A percentile compares a stretch with the other conserved stretches of the same genome.
Evolutionary conservation across 208 protist species (phyloP).

Genomic region (Wallacemonas sp.): DNA sequence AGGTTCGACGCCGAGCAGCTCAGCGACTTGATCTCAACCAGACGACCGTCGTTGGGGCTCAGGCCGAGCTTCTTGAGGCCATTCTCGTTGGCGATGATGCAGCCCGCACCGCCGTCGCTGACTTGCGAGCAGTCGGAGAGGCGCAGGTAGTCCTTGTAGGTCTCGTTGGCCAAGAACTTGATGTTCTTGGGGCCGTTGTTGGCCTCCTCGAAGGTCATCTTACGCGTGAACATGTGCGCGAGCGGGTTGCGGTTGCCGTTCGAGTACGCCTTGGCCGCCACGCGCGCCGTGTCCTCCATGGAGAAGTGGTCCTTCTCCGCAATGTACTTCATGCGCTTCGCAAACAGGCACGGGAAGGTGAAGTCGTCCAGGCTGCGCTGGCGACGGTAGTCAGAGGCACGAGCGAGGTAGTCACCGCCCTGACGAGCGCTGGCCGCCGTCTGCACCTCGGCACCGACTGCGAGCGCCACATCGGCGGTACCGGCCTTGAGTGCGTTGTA

Average conservation of each 20-base stretch:
- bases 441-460: constrained; percentile 89
- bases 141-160: constrained; percentile 82
- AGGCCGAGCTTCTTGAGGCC: constrained; percentile 84
- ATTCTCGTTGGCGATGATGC: constrained; percentile 80
- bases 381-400: constrained; percentile 81
- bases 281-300: constrained; percentile 83
- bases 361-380: constrained; percentile 92
- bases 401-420: constrained; percentile 90
- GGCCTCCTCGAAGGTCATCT: constrained; percentile 73
- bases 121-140: constrained; percentile 91
- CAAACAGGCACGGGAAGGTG: constrained; percentile 92
- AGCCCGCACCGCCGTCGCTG: constrained; percentile 84
- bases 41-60: constrained; percentile 46
- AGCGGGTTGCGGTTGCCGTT: constrained; percentile 90
- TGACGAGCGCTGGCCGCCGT: constrained; percentile 80
- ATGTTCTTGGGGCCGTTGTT: constrained; percentile 58
- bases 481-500: constrained; percentile 64
- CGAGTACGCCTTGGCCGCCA: constrained; percentile 89
- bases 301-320: constrained; percentile 73
- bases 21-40: constrained; percentile 80
- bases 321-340: constrained; percentile 84
- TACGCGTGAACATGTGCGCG: constrained; percentile 86
- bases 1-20: constrained; percentile 69
- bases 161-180: constrained; percentile 85
- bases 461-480: constrained; percentile 66